phyloP scores from a whole-genome alignment of 1,139 yeast genomes.

The Yamadazyma epiphylla region DNA sequence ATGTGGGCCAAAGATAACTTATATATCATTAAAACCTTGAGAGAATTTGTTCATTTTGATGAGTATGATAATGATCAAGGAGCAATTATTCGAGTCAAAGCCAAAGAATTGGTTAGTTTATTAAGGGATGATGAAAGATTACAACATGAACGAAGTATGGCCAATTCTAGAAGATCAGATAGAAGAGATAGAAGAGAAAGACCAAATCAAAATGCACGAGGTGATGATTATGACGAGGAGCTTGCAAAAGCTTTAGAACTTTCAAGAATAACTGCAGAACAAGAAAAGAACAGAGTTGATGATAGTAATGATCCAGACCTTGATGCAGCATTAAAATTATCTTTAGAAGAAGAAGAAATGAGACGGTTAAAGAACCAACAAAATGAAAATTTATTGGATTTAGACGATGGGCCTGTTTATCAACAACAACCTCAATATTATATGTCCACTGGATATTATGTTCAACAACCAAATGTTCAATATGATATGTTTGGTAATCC shows the following conservation, averaged over 20 bases:
- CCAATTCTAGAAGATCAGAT: conserved; percentile 24
- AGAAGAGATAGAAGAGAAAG: conserved; percentile 11
- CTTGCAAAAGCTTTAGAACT: conserved; percentile 80
- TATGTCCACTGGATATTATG: conserved; percentile 19
- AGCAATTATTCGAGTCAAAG: conserved; percentile 82
- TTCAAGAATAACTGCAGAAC: conserved; percentile 79
- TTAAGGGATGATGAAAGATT: conserved; percentile 83
- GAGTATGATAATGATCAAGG: conserved; percentile 86
- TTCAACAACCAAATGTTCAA: conserved; percentile 31
- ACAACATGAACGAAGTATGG: conserved; percentile 62
- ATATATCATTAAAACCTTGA: conserved; percentile 82
- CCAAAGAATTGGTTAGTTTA: conserved; percentile 80
- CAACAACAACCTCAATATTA: conserved; percentile 27
- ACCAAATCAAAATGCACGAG: too few relatives aligned
- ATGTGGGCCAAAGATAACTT: conserved; percentile 91
- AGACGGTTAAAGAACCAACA: conserved; percentile 49
- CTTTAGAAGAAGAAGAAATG: conserved; percentile 86
- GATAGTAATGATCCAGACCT: conserved; percentile 68
- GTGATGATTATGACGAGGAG: conserved; percentile 70
- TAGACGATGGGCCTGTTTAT: conserved; percentile 37
- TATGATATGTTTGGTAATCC: conserved; percentile 84
- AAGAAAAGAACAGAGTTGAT: conserved; percentile 43
- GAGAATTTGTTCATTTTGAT: conserved; percentile 86
- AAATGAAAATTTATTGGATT: conserved; percentile 51
- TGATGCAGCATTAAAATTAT: conserved; percentile 75